Evolutionary conservation across 1,284 basidiomycete genomes (phyloP).

Genomic region (Xanthoconium separans): DNA sequence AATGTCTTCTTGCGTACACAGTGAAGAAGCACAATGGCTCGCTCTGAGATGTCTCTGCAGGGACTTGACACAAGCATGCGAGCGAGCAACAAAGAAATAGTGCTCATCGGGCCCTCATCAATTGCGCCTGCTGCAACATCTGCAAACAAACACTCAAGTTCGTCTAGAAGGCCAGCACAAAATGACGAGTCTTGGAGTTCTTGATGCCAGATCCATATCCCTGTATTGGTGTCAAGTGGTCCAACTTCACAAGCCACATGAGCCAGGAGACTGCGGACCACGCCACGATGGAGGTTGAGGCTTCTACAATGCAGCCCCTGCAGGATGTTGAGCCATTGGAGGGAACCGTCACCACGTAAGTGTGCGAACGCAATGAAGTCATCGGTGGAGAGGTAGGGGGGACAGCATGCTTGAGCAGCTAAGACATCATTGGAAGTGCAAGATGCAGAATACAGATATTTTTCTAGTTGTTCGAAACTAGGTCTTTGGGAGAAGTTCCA

Average conservation of each 20-base stretch:
- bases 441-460: too few species aligned
- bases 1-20: not conserved
- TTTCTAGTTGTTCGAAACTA: too few species aligned
- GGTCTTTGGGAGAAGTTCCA: too few species aligned
- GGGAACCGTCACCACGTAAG: not conserved
- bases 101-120: constrained; percentile 36
- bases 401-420: constrained; percentile 37
- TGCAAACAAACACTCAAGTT: constrained; percentile 29
- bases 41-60: not conserved
- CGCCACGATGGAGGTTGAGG: not conserved
- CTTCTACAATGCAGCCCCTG: not conserved
- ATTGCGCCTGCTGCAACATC: constrained; percentile 38
- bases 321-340: not conserved
- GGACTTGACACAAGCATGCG: not conserved
- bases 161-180: constrained; percentile 30
- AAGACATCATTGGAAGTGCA: constrained; percentile 42
- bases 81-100: constrained; percentile 31
- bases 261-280: too few species aligned
- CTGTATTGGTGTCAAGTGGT: too few species aligned
- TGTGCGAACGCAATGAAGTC: constrained; percentile 18
- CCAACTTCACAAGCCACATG: too few species aligned
- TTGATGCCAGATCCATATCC: too few species aligned
- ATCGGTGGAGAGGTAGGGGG: constrained; percentile 42
- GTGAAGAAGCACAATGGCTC: not conserved
- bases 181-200: constrained; percentile 31